Base-by-base conservation (phyloP, 2,329 filamentous ascomycete species). In the Magnaporthiopsis poae region DNA sequence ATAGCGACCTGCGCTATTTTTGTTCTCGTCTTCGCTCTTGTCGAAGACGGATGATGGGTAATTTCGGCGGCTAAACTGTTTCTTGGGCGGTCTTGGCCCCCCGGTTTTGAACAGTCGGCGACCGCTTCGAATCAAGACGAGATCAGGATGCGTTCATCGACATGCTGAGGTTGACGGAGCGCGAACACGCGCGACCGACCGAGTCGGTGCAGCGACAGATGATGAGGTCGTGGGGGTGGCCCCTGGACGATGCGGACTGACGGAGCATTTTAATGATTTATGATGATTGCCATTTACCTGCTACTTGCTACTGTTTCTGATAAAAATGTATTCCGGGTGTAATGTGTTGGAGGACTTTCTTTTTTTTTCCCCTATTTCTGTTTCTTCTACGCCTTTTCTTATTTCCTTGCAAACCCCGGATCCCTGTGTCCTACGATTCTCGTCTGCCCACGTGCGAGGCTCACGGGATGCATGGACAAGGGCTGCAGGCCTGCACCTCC, bases 161-260 rank as follows among this genome's bases (percentile, higher is more conserved):
- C 12, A 71, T 77, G 35, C 69, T 77, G 9, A 69, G 69, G 11
- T 69, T 68, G 35, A 76, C 75, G 0, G 74, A 76, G 35, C 69
- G 68, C 18, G 71, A 73, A 33, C 74, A 77, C 62, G 73, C 72
- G 9, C 72, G 75, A 11, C 75, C 75, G 5, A 77, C 75, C 3
- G 71, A 73, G 64, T 67, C 68, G 0, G 72, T 76, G 31, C 74
- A 74, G 66, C 67, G 68, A 31, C 69, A 74, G 60, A 71, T 76
- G 71, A 73, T 71, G 68, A 69, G 68, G 62, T 70, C 69, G 62
- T 75, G 74, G 74, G 71, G 71, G 25, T 72, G 71, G 71, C 39
- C 62, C 9, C 12, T 27, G 5, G 31, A 66, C 36, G 60, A 60
- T 3, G 64, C 33, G 9, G 60, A 52, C n/a, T 64, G 46, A 64